Percentiles rank a stretch among this genome's conserved stretches.
Conservation (phyloP, 2,329 filamentous ascomycete genomes). For the Colletotrichum musae region DNA sequence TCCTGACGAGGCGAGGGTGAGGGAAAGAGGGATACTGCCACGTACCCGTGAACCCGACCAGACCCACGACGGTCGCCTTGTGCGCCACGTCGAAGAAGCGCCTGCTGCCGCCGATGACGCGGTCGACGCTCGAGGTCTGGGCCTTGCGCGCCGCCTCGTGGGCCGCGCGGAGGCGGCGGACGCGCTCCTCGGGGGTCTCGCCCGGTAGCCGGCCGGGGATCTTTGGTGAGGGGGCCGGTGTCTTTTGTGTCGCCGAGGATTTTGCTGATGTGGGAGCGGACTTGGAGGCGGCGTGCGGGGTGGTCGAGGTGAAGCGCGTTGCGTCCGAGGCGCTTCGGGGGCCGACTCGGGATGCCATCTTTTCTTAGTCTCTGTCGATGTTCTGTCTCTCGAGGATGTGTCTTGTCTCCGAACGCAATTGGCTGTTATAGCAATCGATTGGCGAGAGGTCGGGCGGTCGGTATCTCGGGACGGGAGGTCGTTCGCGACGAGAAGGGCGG, state of each 20-base stretch:
- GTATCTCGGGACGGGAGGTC: no score
- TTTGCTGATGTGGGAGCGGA: constrained; percentile 55
- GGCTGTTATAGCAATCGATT: no score
- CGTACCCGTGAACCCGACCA: constrained; percentile 71
- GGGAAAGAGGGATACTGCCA: background rate
- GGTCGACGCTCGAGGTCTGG: constrained; percentile 67
- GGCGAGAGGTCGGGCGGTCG: no score
- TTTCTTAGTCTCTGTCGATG: background rate
- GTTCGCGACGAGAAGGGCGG: no score
- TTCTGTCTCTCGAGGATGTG: no score
- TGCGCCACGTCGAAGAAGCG: constrained; percentile 70
- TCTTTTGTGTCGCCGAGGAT: constrained; percentile 35
- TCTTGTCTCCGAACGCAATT: no score
- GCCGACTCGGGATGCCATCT: constrained; percentile 60
- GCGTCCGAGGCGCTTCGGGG: constrained; percentile 83
- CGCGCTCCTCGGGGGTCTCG: constrained; percentile 79
- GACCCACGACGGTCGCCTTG: constrained; percentile 66
- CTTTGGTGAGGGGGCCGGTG: constrained; percentile 29
- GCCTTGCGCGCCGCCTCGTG: constrained; percentile 77
- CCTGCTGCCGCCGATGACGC: constrained; percentile 62
- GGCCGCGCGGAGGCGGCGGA: constrained; percentile 76
- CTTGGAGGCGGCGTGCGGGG: constrained; percentile 77
- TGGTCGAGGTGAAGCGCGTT: constrained; percentile 75
- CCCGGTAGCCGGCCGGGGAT: constrained; percentile 49
- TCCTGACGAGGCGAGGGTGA: background rate